These are phyloP conservation scores for Amanita molliuscula DNA, from an alignment of 768 basidiomycete species.

Conservation along the genomic window DNA sequence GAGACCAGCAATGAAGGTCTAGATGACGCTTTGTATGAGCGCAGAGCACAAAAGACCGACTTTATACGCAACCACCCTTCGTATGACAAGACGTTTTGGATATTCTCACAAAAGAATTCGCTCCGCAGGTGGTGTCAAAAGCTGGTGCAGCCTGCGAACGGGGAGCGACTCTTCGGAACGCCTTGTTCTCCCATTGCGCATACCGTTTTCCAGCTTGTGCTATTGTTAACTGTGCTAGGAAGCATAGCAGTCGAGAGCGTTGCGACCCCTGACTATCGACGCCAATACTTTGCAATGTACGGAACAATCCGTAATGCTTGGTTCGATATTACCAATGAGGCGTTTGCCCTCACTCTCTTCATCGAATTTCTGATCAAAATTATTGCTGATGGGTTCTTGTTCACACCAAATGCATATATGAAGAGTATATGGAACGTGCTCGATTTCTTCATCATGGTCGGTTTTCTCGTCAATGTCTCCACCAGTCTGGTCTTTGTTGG, in stretches of 20 bases:
- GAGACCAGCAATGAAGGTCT: slow-evolving; percentile 36
- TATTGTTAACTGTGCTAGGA: slow-evolving; percentile 69
- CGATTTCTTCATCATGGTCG: slow-evolving; percentile 77
- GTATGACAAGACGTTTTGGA: slow-evolving; percentile 85
- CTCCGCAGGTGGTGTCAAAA: slow-evolving; percentile 73
- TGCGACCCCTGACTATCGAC: slow-evolving; percentile 79
- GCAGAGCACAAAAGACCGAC: slow-evolving; percentile 67
- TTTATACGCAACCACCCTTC: slow-evolving; percentile 84
- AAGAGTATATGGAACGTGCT: slow-evolving; percentile 88
- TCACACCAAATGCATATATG: slow-evolving; percentile 87
- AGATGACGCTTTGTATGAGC: slow-evolving; percentile 58
- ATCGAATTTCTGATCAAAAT: slow-evolving; percentile 85
- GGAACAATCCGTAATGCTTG: slow-evolving; percentile 63
- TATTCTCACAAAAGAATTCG: slow-evolving; percentile 72
- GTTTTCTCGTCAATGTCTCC: slow-evolving; percentile 64
- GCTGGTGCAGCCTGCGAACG: slow-evolving; percentile 72
- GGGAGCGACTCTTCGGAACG: slow-evolving; percentile 81
- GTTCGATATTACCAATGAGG: slow-evolving; percentile 77
- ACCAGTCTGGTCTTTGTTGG: slow-evolving; percentile 68
- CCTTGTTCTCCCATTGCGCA: slow-evolving; percentile 55
- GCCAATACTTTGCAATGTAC: slow-evolving; percentile 49
- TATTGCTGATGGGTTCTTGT: slow-evolving; percentile 85
- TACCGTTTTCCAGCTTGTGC: slow-evolving; percentile 61
- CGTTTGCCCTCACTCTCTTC: slow-evolving; percentile 62
- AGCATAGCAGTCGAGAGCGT: slow-evolving; percentile 76